Evolutionary conservation across 805 yeast species (phyloP).

Genomic region (Komagataella phaffii): DNA sequence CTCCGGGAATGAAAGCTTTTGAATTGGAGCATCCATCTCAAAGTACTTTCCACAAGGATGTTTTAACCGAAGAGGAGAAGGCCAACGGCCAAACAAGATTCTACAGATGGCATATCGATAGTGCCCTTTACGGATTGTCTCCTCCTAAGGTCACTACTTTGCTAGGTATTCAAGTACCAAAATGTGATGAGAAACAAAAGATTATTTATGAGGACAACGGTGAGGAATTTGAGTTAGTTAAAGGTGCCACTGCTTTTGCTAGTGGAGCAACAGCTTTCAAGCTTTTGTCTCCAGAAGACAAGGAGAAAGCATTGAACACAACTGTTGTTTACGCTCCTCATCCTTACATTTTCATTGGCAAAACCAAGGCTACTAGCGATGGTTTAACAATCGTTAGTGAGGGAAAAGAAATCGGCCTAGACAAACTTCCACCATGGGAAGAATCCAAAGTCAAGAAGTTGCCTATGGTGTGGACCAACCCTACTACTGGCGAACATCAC

Average conservation of each 20-base stretch:
- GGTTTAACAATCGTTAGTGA: slow-evolving; percentile 81
- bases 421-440: slow-evolving; percentile 76
- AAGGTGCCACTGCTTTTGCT: slow-evolving; percentile 84
- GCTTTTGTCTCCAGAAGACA: slow-evolving; percentile 51
- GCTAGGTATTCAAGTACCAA: slow-evolving; percentile 72
- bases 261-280: slow-evolving; percentile 75
- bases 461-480: slow-evolving; percentile 90
- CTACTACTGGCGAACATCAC: slow-evolving; percentile 71
- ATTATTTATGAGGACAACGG: slow-evolving; percentile 57
- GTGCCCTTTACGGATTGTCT: slow-evolving; percentile 73
- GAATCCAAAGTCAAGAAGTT: slow-evolving; percentile 59
- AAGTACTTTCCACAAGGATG: slow-evolving; percentile 60
- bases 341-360: slow-evolving; percentile 75
- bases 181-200: slow-evolving; percentile 43
- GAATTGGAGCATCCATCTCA: slow-evolving; percentile 76
- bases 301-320: slow-evolving; percentile 63
- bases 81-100: slow-evolving; percentile 58
- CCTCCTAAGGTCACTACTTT: slow-evolving; percentile 83
- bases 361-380: slow-evolving; percentile 72
- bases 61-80: slow-evolving; percentile 51
- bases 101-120: slow-evolving; percentile 91
- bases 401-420: slow-evolving; percentile 53
- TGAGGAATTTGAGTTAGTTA: slow-evolving; percentile 53
- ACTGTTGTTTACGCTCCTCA: slow-evolving; percentile 85
- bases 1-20: slow-evolving; percentile 18